phyloP scores from a whole-genome alignment of 1,284 basidiomycete species.

The Ustilago xerochloae region DNA sequence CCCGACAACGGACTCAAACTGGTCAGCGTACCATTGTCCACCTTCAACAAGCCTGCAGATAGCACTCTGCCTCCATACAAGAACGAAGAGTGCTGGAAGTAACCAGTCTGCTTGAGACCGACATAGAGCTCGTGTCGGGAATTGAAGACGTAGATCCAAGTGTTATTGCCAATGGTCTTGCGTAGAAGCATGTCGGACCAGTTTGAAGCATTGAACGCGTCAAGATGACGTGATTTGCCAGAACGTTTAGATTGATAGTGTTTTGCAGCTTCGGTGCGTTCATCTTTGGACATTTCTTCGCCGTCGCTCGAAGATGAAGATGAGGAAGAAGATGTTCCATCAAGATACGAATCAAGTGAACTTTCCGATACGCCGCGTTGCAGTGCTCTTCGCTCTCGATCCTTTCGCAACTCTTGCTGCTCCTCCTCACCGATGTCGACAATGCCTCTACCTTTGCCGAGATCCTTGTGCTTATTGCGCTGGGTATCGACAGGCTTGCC shows the following conservation, averaged over 20 bases:
- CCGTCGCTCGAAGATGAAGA: slow-evolving; percentile 36
- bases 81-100: slow-evolving; percentile 62
- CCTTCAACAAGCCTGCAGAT: slow-evolving; percentile 55
- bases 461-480: slow-evolving; percentile 56
- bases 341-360: slow-evolving; percentile 36
- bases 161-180: slow-evolving; percentile 53
- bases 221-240: slow-evolving; percentile 38
- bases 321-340: slow-evolving; percentile 29
- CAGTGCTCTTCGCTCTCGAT: slow-evolving; percentile 25
- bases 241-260: slow-evolving; percentile 50
- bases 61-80: slow-evolving; percentile 59
- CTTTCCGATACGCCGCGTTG: slow-evolving; percentile 41
- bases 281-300: slow-evolving; percentile 32
- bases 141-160: slow-evolving; percentile 62
- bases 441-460: slow-evolving; percentile 65
- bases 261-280: slow-evolving; percentile 19
- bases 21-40: slow-evolving; percentile 50
- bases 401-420: slow-evolving; percentile 39
- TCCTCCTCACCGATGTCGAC: slow-evolving; percentile 59
- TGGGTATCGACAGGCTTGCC: slow-evolving; percentile 72
- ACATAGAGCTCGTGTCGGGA: slow-evolving; percentile 58
- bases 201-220: slow-evolving; percentile 44
- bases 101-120: slow-evolving; percentile 61
- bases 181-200: slow-evolving; percentile 56
- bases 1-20: slow-evolving; percentile 54